Percentiles rank a stretch among this genome's conserved stretches.
Conservation (phyloP, 176 grass and related monocot species). For the Oryza punctata region DNA sequence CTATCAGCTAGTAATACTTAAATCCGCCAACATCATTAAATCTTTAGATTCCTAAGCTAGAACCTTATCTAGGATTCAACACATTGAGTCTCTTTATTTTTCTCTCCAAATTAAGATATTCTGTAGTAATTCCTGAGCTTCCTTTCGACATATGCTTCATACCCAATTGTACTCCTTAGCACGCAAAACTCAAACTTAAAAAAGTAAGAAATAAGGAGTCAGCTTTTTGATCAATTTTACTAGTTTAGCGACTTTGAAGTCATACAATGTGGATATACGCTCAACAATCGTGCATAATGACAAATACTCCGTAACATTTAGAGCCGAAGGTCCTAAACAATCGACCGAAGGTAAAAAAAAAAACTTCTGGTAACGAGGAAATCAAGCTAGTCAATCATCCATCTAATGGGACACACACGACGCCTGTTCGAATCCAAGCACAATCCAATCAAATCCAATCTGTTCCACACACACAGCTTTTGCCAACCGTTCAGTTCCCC, state of each 20-base stretch:
- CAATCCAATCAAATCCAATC: no score
- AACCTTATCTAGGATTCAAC: background rate
- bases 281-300: constrained; percentile 4
- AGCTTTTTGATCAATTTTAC: background rate
- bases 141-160: background rate
- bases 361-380: background rate
- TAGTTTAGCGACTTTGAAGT: background rate
- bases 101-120: background rate
- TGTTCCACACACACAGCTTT: no score
- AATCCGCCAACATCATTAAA: background rate
- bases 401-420: no score
- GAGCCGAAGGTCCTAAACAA: background rate
- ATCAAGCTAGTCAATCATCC: no score
- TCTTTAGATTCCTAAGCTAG: background rate
- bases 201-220: background rate
- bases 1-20: background rate
- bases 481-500: no score
- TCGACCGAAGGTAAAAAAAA: background rate
- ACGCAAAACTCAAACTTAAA: background rate
- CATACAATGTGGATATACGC: background rate
- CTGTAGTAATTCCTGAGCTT: background rate
- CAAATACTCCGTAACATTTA: background rate
- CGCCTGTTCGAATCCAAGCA: no score
- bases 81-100: background rate
- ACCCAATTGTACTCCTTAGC: background rate